Base-by-base conservation (phyloP, 2,329 filamentous ascomycete genomes). In the Capronia epimyces region DNA sequence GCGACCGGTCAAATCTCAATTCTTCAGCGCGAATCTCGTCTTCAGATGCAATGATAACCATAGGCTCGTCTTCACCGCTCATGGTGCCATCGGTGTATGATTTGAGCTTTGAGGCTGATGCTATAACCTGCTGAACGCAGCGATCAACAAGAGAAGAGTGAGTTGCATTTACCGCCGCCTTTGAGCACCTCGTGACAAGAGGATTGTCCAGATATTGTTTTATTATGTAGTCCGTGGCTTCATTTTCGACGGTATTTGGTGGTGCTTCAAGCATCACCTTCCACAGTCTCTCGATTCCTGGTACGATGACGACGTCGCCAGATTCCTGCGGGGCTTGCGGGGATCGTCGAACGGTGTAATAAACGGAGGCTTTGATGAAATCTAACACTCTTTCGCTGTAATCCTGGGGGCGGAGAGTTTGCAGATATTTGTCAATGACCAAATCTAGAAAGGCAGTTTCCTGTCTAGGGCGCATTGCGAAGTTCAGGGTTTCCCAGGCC, bases 251-350 rank as follows among this genome's bases (percentile, higher is more conserved):
- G 0, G 75, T 78, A 31, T 77, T 72, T 31, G 79, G 73, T 3
- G 82, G 80, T 1, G 86, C 82, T 13, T 79, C 83, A 46, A 95
- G 71, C 27, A 91, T 81, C 60, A 95, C 80, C 20, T 82, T 80
- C 90, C 90, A 95, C n/a, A 95, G 72, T 50, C 89, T 78, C 60
- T 93, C 86, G 56, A 74, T 72, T 5, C 75, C 74, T 3, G 74
- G 71, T 43, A 74, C 66, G n/a, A 63, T 59, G n/a, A 74, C 64
- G 22, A 72, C 64, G 41, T 72, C 66, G 43, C 68, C 69, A 7
- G 54, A 56, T 13, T 66, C 64, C 12, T 61, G 37, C 79, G 73
- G 21, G 59, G 13, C 21, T 25, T 50, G 27, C 4, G 36, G 32
- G 25, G 50, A 40, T 16, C 47, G 42, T 27, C 48, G 50, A 44